Conservation (phyloP, 257 asterid species). For the Jasminum sambac region DNA sequence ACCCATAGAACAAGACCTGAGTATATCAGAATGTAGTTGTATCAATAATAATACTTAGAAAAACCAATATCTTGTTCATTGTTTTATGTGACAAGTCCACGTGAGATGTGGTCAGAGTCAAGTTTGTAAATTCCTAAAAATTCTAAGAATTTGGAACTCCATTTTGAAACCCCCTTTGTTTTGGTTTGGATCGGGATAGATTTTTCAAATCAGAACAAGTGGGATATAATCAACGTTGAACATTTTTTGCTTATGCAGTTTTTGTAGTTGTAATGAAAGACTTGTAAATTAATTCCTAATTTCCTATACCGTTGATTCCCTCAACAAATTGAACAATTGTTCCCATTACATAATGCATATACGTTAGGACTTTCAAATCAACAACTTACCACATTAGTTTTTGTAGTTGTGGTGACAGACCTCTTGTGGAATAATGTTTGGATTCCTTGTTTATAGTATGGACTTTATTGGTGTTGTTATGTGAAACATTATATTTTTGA, state of each 20-base stretch:
- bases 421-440: too few relatives aligned
- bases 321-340: too few relatives aligned
- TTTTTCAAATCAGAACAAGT: background rate
- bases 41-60: too few relatives aligned
- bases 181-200: background rate
- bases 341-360: background rate
- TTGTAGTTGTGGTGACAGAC: too few relatives aligned
- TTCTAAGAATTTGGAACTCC: background rate
- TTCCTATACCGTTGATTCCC: background rate
- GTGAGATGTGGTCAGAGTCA: too few relatives aligned
- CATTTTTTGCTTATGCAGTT: background rate
- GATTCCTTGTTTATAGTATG: too few relatives aligned
- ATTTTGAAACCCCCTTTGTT: background rate
- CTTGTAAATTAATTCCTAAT: background rate
- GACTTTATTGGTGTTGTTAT: too few relatives aligned
- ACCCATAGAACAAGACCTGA: too few relatives aligned
- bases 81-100: too few relatives aligned
- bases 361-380: background rate
- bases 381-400: background rate
- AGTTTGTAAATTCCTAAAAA: background rate
- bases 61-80: too few relatives aligned
- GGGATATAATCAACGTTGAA: background rate
- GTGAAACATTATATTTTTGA: too few relatives aligned
- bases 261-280: background rate
- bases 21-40: too few relatives aligned